Conservation (phyloP, 352 stramenopile genomes). For the Phytophthora macrochlamydospora region DNA sequence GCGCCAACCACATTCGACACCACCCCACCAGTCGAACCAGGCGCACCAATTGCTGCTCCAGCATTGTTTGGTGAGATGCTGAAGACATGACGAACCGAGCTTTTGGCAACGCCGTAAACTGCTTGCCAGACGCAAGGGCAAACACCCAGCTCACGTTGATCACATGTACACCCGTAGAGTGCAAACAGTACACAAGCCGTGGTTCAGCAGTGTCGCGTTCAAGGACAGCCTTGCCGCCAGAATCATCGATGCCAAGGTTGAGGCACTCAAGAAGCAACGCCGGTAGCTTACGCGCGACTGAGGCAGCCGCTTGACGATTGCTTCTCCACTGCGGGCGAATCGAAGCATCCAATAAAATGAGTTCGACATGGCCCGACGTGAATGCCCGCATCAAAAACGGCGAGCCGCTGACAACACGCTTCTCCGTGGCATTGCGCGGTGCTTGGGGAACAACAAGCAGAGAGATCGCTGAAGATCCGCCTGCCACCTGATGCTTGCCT, state of each 20-base stretch:
- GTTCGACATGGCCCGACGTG: slow-evolving; percentile 77
- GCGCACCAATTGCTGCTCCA: slow-evolving; percentile 3
- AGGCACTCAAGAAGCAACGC: slow-evolving; percentile 76
- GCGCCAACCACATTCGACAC: slow-evolving; percentile 67
- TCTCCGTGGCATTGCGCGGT: slow-evolving; percentile 27
- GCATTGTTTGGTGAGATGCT: slow-evolving; percentile 58
- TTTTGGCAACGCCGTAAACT: slow-evolving; percentile 70
- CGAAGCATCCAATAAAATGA: slow-evolving; percentile 67
- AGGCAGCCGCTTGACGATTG: slow-evolving; percentile 23
- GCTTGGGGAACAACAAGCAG: slow-evolving; percentile 59
- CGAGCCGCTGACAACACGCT: slow-evolving; percentile 37
- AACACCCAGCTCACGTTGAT: slow-evolving; percentile 80
- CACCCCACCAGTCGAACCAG: slow-evolving; percentile 7
- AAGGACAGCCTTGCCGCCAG: slow-evolving; percentile 63
- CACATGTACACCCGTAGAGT: slow-evolving; percentile 81
- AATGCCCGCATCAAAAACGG: slow-evolving; percentile 67
- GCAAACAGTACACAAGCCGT: slow-evolving; percentile 71
- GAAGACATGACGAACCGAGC: slow-evolving; percentile 80
- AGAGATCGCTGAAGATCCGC: slow-evolving; percentile 52
- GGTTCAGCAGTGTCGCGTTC: slow-evolving; percentile 55
- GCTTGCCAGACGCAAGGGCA: slow-evolving; percentile 57
- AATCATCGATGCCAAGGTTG: slow-evolving; percentile 75
- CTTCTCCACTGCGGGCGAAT: slow-evolving; percentile 73
- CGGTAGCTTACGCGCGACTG: slow-evolving; percentile 32
- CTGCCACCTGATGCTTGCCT: slow-evolving; percentile 50